Percentiles rank a stretch among this genome's conserved stretches.
phyloP scores from a whole-genome alignment of 257 asterid species.

The Solanum lignicaule region DNA sequence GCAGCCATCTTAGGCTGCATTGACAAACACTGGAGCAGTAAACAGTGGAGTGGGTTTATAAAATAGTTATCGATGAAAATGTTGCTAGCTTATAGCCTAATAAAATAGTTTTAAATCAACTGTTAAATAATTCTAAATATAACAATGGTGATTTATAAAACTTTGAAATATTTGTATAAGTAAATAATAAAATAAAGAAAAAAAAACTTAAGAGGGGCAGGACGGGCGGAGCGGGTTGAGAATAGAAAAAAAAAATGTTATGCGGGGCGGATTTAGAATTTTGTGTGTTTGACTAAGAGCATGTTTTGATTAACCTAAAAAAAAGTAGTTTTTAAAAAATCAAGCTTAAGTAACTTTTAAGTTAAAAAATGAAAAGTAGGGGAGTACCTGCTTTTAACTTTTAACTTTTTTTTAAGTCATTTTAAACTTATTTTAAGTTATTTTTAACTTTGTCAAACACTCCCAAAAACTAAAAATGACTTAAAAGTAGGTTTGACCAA shows the following conservation, averaged over 20 bases:
- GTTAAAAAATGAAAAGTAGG: too few species aligned
- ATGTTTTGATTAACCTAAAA: too few species aligned
- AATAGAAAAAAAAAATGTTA: neutral
- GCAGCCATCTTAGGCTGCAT: neutral
- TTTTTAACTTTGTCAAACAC: too few species aligned
- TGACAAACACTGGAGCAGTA: neutral
- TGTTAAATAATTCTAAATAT: neutral
- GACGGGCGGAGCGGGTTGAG: neutral
- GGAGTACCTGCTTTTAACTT: too few species aligned
- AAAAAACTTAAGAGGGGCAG: neutral
- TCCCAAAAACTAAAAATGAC: too few species aligned
- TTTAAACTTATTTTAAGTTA: too few species aligned
- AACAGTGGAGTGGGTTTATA: neutral
- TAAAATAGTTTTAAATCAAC: too few species aligned
- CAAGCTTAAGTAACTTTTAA: too few species aligned
- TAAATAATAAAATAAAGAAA: too few species aligned
- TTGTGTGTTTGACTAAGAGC: neutral
- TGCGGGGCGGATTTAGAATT: neutral
- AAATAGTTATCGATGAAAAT: neutral
- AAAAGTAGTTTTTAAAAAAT: too few species aligned
- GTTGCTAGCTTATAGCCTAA: neutral
- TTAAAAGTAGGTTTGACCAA: too few species aligned
- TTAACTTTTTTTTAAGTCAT: too few species aligned
- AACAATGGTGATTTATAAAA: neutral
- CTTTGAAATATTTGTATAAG: neutral